Base-by-base conservation (phyloP, 495 filamentous ascomycete species). In the Xylaria castorea region DNA sequence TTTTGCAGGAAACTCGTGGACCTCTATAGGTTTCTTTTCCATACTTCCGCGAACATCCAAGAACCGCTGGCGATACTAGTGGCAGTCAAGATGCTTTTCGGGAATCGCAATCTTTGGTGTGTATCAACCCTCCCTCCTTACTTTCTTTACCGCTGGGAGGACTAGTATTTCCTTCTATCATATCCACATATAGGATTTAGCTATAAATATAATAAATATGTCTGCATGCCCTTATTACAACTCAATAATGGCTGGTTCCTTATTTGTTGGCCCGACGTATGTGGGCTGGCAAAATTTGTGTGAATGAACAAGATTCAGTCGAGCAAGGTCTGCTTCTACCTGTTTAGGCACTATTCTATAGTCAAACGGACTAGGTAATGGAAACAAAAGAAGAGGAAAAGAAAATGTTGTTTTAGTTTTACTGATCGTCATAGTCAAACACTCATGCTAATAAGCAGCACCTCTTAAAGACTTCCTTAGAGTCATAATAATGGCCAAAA, bases 91-190 rank as follows among this genome's bases (percentile, higher is more conserved):
- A 57, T 32, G 63, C 70, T 67, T 72, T 72, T 48, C 48, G 38
- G 65, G 44, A 77, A 66, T 61, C 42, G 74, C 72, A 74, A 61
- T 62, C 65, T 68, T 40, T 63, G 77, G 76, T 83, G 83, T 84
- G 51, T 83, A 76, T 74, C 72, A 58, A 73, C 75, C 73, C 66
- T 73, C 51, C 70, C 69, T 68, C 65, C 68, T 69, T 70, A 32
- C 16, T 44, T 51, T 64, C 8, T 32, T 51, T 42, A 22, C 30
- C 38, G 40, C 32, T 65, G 16, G 46, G 46, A 62, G 46, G 32
- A 71, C 9, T 42, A 36, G 14, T 57, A 27, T 27, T 65, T 42
- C n/a, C 20, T 48, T 60, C 51, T 1, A 8, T 61, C 36, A n/a
- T 68, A 30, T 9, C 48, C n/a, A 27, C 46, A 40, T n/a, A 51